A percentile compares a stretch with the other conserved stretches of the same genome.
Conservation (phyloP, 2,329 filamentous ascomycete species). For the Phoma herbarum region DNA sequence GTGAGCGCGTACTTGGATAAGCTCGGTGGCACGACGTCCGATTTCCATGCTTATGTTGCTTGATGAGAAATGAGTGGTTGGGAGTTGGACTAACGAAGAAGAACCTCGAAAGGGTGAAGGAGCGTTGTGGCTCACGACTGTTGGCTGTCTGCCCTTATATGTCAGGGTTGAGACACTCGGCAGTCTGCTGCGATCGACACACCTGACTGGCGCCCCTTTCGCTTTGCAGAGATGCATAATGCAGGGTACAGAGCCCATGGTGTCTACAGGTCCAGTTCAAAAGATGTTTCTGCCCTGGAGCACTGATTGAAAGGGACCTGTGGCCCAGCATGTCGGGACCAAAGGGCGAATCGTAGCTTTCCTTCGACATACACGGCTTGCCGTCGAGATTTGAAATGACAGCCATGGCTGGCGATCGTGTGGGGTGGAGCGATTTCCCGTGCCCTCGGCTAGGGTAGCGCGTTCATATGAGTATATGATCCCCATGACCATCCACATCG, state of each 20-base stretch:
- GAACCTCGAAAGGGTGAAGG: not conserved
- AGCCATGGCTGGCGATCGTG: not conserved
- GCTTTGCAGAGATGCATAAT: not conserved
- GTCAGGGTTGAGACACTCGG: not conserved
- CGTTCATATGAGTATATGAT: not conserved
- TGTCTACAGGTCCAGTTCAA: not conserved
- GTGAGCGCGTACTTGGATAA: slow-evolving; percentile 2
- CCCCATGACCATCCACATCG: not conserved
- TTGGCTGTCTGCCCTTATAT: not conserved
- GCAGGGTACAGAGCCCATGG: not conserved
- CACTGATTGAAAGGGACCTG: not conserved
- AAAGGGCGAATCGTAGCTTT: not conserved
- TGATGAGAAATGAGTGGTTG: not conserved
- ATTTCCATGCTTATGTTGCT: not conserved
- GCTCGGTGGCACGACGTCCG: slow-evolving; percentile 3
- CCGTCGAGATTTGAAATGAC: not conserved
- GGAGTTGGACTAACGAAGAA: not conserved
- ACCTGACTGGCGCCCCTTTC: not conserved
- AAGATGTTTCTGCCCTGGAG: not conserved
- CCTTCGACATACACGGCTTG: not conserved
- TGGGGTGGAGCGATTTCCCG: not conserved
- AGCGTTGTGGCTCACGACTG: not conserved
- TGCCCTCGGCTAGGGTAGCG: not conserved
- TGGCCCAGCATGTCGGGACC: not conserved
- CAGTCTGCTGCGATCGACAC: not conserved